phyloP scores from a whole-genome alignment of 345 rosid genomes.

The Populus simonii region DNA sequence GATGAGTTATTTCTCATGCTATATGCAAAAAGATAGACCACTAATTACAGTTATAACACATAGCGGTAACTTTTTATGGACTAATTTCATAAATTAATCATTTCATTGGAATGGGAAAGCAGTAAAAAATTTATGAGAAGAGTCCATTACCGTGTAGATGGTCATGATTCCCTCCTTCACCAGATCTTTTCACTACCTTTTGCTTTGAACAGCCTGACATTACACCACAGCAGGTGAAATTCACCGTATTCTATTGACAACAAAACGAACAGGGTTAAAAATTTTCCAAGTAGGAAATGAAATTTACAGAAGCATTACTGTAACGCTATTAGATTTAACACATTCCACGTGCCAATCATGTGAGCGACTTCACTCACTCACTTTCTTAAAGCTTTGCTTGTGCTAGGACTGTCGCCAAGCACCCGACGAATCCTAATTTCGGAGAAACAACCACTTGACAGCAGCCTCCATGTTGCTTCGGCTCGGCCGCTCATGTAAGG shows the following conservation, averaged over 20 bases:
- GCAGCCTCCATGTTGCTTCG: conserved; percentile 67
- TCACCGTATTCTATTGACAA: neutral
- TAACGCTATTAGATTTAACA: neutral
- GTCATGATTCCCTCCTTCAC: conserved; percentile 71
- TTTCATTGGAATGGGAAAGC: neutral
- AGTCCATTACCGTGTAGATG: conserved; percentile 65
- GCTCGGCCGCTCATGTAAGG: conserved; percentile 57
- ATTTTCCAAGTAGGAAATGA: neutral
- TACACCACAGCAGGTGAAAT: too few species aligned
- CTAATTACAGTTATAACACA: neutral
- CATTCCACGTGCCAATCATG: neutral
- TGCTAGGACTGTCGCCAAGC: conserved; percentile 90
- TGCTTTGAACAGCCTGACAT: conserved; percentile 56
- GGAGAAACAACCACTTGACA: conserved; percentile 55
- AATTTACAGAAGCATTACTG: neutral
- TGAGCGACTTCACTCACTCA: conserved; percentile 5
- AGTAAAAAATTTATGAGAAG: neutral
- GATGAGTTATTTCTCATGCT: conserved; percentile 15
- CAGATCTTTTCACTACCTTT: conserved; percentile 69
- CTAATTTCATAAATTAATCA: neutral
- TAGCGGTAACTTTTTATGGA: neutral
- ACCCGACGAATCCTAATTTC: conserved; percentile 69
- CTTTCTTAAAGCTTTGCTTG: conserved; percentile 98
- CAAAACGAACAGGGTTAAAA: neutral
- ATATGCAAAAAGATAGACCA: conserved; percentile 21